These are phyloP conservation scores for Pyricularia sp. DNA, from an alignment of 2,329 filamentous ascomycete species.

Conservation along the genomic window DNA sequence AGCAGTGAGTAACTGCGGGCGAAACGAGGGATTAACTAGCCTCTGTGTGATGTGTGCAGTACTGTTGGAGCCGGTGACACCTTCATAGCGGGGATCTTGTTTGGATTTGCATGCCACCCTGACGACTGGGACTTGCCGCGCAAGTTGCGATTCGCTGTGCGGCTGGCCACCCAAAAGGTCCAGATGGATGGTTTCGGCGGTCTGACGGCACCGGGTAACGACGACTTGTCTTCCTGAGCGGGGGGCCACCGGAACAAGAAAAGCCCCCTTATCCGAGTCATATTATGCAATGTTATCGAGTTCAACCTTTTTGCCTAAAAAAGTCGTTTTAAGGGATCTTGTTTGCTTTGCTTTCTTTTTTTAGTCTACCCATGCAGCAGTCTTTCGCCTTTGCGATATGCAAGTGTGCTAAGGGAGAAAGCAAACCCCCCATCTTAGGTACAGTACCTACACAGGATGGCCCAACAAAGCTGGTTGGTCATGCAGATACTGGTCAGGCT, in stretches of 20 bases:
- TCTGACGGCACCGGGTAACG: constrained; percentile 22
- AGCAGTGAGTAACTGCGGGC: not conserved
- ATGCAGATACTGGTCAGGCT: not conserved
- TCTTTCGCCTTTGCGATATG: not conserved
- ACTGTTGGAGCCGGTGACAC: constrained; percentile 68
- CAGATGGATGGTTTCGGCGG: constrained; percentile 54
- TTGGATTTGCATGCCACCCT: constrained; percentile 41
- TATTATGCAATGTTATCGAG: not conserved
- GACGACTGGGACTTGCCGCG: constrained; percentile 36
- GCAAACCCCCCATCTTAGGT: not conserved
- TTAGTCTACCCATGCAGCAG: not conserved
- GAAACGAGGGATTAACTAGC: constrained; percentile 4
- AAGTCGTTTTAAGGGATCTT: not conserved
- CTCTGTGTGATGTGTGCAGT: constrained; percentile 26
- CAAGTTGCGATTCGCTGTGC: constrained; percentile 52
- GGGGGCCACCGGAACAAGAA: not conserved
- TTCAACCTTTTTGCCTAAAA: not conserved
- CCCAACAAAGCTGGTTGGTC: not conserved
- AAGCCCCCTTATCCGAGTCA: not conserved
- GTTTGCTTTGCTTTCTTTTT: not conserved
- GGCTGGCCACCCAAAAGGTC: constrained; percentile 60
- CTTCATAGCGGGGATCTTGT: constrained; percentile 64
- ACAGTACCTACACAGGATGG: not conserved
- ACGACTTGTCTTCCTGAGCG: not conserved
- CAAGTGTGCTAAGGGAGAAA: not conserved